Evolutionary conservation across 192 early-diverging fungal species (phyloP).

Genomic region (Dissophora ornata): DNA sequence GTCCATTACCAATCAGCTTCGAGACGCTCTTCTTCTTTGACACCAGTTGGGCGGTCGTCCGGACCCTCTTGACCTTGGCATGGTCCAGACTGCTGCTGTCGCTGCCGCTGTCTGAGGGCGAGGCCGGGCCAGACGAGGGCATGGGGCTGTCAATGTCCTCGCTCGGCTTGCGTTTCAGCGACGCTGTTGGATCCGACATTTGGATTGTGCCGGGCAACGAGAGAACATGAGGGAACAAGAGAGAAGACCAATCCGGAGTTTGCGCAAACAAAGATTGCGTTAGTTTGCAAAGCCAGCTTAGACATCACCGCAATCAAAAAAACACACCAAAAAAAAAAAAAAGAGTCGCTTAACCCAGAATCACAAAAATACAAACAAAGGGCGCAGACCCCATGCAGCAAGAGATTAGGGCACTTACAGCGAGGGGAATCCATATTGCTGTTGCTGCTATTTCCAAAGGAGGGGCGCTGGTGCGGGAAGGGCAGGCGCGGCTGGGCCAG

Average conservation of each 20-base stretch:
- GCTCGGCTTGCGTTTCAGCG: conserved; percentile 42
- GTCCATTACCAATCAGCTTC: conserved; percentile 50
- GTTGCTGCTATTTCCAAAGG: not conserved
- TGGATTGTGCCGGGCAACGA: too few relatives aligned
- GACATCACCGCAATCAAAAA: not conserved
- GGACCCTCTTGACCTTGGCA: conserved; percentile 48
- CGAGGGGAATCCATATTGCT: conserved; percentile 33
- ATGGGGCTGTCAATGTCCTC: conserved; percentile 50
- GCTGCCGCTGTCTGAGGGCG: conserved; percentile 31
- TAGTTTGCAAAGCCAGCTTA: too few relatives aligned
- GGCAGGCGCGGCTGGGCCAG: conserved; percentile 38
- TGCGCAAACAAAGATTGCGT: not conserved
- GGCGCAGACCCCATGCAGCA: not conserved
- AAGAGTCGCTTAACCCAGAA: not conserved
- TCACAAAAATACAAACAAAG: conserved; percentile 4
- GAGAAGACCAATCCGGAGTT: not conserved
- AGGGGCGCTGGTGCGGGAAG: conserved; percentile 8
- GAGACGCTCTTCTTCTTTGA: conserved; percentile 47
- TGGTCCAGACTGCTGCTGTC: conserved; percentile 22
- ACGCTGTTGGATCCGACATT: conserved; percentile 20
- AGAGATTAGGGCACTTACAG: conserved; percentile 19
- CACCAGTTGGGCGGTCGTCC: conserved; percentile 26
- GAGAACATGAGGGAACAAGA: not conserved
- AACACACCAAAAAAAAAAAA: conserved; percentile 4
- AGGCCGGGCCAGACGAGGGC: conserved; percentile 46